Base-by-base conservation (phyloP, 2,329 filamentous ascomycete species). In the Metarhizium rileyi region DNA sequence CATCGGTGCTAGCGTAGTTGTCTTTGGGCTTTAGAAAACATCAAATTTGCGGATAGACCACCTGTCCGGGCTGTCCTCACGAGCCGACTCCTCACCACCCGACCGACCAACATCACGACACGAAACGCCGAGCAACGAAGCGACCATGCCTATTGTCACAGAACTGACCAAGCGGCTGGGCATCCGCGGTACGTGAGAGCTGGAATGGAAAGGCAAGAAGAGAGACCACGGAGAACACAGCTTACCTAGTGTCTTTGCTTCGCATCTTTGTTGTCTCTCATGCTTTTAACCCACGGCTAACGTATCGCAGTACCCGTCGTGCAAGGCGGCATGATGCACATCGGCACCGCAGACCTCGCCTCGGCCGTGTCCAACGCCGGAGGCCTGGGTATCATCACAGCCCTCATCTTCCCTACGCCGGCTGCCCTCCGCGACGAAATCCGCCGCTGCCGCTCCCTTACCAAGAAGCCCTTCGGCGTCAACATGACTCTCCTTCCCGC, bases 401-500 rank as follows among this genome's bases (percentile, higher is more conserved):
- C 86, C 44, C 83, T 97, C 62, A 97, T 94, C 48, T 94, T 95
- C 78, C 87, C 93, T 30, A 86, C 87, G 16, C 91, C 93, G 44
- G 87, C 90, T 67, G 90, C 88, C 64, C 83, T 98, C 50, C 90
- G 91, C 67, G 86, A 87, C 63, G 93, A 98, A 73, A 98, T 98
- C 70, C 84, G 80, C 55, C 84, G 81, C 71, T 95, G 88, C 76
- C 85, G 83, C 59, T 80, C 76, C 56, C 81, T 97, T 74, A 93
- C 87, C 50, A 74, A 75, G 54, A 77, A 81, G 56, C 87, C 87
- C 18, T 97, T 98, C 68, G 93, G 78, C 62, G 91, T 97, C 60
- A 98, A 98, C 72, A 80, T 97, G 58, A 98, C 93, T 8, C 84
- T 97, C 54, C 84, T 97, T 43, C 93, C 93, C 26, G 80, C 90